Evolutionary conservation across 345 rosid species (phyloP), one percentile per base, ranked within the genome.

Genomic region (Brassica napus): DNA sequence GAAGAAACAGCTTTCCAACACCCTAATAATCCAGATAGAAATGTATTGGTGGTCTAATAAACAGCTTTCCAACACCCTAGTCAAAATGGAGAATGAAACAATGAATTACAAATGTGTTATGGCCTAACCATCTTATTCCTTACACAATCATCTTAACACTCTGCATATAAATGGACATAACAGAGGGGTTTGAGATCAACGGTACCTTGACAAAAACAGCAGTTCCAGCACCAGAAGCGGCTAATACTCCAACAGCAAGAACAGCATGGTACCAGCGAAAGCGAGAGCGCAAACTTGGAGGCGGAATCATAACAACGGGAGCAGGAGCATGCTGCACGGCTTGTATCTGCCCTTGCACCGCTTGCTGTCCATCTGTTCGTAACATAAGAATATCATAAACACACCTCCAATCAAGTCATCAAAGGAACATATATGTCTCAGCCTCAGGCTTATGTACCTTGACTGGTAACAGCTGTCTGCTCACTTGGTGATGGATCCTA

Each of bases 171-270:
- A 57, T 12, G 35, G 58, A 68, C 71, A 49, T 35, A 59, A 68
- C 1, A 77, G 21, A 39, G 63, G 63, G 3, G 63, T 74, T 44
- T 49, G 11, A 72, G 11, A 31, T 66, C 18, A 5, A 67, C 0
- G 0, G 16, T 81, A 92, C 99, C 99, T 95, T 91, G 3, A 93
- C 71, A 63, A 90, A 78, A 49, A 95, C 81, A 77, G 87, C 94
- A n/a, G 96, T 87, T 63, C 98, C 96, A 52, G 94, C 97, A 84
- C 98, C 93, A 62, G 98, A 91, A 63, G 83, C 92, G 12, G 98
- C 97, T 65, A 95, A 72, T 37, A 89, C 59, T 61, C 97, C 98
- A 4, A 95, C 83, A 72, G 94, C 92, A 79, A 82, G 69, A 83
- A 84, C 69, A 80, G 90, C 97, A 87, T 95, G 94, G 78, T 89